Base-by-base conservation (phyloP, 2,329 filamentous ascomycete species). In the Monosporascus sp. region DNA sequence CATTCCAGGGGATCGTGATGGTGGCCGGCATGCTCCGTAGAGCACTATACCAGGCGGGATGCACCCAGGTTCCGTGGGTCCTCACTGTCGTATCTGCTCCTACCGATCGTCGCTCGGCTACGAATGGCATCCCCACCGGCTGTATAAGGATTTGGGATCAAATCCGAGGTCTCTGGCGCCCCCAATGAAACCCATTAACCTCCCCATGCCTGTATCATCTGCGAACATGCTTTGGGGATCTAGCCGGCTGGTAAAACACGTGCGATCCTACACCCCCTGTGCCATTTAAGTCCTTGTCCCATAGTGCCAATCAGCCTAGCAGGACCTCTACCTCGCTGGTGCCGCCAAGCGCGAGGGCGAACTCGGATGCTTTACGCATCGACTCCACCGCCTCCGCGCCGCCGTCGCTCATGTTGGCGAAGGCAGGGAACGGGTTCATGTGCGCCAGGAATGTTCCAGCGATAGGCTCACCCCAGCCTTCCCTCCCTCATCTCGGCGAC, bases 391-490 rank as follows among this genome's bases (percentile, higher is more conserved):
- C 60, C 22, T 56, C 53, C 11, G 35, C 18, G 18, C 50, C 46
- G 28, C 51, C 55, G 37, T 60, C 58, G 18, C 56, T 56, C 26
- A 57, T 46, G 37, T 62, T 62, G 22, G 60, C 58, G 17, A 59
- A 53, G 7, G 35, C 35, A 5, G 58, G 56, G 5, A 54, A 37
- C 2, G 59, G 62, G 46, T 61, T 64, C 53, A 64, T 58, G 28
- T 64, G 57, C 22, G 57, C 62, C 14, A 64, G 45, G 45, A 58
- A 63, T 4, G 54, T 17, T 9, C 62, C 60, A 9, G 48, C 60
- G 7, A 57, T 59, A 37, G 60, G 60, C 0, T 58, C 59, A 44
- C 62, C 62, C 60, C 62, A 62, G 24, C 62, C 62, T 44, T 64
- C 51, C 15, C 52, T 55, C 5, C 60, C 59, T 60, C 62, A 64